Percentiles rank a stretch among this genome's conserved stretches.
Evolutionary conservation across 2,329 filamentous ascomycete genomes (phyloP).

Genomic region (Zalaria obscura): DNA sequence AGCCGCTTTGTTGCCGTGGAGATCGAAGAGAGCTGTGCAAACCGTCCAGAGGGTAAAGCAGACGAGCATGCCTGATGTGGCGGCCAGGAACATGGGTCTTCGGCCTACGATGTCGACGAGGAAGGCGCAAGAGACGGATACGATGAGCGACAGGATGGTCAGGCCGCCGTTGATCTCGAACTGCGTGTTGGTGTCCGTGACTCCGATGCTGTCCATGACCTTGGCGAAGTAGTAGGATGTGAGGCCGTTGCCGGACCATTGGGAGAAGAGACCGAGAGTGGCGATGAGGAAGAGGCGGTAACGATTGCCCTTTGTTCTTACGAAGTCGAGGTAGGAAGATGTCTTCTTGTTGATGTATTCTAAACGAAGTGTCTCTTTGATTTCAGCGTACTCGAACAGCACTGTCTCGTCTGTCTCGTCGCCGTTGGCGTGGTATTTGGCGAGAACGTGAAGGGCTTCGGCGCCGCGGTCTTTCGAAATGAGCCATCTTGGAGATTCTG

Average conservation of each 20-base stretch:
- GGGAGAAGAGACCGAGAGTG: constrained; percentile 37
- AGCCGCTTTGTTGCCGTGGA: constrained; percentile 12
- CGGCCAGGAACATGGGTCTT: constrained; percentile 15
- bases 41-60: constrained; percentile 23
- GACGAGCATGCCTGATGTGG: constrained; percentile 21
- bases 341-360: constrained; percentile 32
- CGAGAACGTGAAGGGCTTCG: constrained; percentile 45
- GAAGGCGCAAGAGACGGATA: constrained; percentile 35
- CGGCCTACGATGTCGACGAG: constrained; percentile 16
- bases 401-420: constrained; percentile 44
- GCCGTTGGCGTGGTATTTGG: constrained; percentile 47
- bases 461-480: constrained; percentile 49
- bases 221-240: constrained; percentile 23
- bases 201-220: constrained; percentile 15
- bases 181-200: constrained; percentile 15
- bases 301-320: constrained; percentile 39
- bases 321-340: constrained; percentile 46
- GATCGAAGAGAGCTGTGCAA: constrained; percentile 36
- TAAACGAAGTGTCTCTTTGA: constrained; percentile 46
- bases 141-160: constrained; percentile 41
- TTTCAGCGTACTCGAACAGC: constrained; percentile 52
- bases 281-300: constrained; percentile 36
- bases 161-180: constrained; percentile 35
- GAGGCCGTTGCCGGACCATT: constrained; percentile 39
- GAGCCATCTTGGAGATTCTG: constrained; percentile 53